Evolutionary conservation across 1,284 basidiomycete species (phyloP), one percentile per base, ranked within the genome.

Genomic region (Ceratobasidium theobromae): DNA sequence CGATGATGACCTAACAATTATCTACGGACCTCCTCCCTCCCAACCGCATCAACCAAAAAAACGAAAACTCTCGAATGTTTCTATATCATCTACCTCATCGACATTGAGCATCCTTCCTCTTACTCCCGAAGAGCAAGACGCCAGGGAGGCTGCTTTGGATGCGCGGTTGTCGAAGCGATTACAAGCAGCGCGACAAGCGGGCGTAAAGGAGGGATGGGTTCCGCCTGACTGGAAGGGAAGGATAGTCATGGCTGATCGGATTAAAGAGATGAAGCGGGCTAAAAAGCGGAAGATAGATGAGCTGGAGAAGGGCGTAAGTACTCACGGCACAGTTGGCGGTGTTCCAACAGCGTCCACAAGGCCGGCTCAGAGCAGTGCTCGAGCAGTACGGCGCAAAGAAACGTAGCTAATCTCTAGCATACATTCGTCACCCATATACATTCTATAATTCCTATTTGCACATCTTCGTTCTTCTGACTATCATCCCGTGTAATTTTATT

Each of bases 191-290:
- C 30, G 57, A 25, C 28, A 60, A 18, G 41, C 46, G 27, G 57
- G 57, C 23, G 43, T 60, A 3, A 48, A 60, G 18, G 57, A 60
- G 30, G 57, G 57, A 2, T 60, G 57, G 57, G 57, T 60, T n/a
- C 43, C 57, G 16, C 57, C 57, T 14, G 57, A 60, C 45, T 60
- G 57, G 57, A 60, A 60, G 18, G 57, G 43, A 11, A 46, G 33
- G 21, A 45, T 49, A 3, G 45, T 60, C n/a, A 46, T 60, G 43
- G 43, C 43, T 18, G 57, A 60, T 38, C 43, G 57, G 30, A 49
- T 60, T 23, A 60, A 60, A 21, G 57, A 60, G 45, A 35, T 48
- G 45, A 60, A 49, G 30, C n/a, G 21, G 8, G 30, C 28, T 16
- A 28, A 18, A 12, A 49, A 60, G 57, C 23, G 57, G 23, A 16